These are phyloP conservation scores for Mucor saturninus DNA, from an alignment of 371 early-diverging fungal genomes.

Conservation along the genomic window DNA sequence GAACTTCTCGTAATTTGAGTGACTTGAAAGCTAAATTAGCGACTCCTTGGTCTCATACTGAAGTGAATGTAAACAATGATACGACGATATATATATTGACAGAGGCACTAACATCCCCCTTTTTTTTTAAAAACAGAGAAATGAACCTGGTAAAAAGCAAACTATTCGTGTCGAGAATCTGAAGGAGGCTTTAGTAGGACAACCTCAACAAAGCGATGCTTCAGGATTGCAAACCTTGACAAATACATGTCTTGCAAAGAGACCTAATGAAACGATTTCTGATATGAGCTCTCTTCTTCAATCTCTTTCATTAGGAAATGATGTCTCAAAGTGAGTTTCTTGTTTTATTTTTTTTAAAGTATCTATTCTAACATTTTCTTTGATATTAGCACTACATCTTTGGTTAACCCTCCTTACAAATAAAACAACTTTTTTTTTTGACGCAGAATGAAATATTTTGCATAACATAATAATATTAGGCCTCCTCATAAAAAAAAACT, in stretches of 20 bases:
- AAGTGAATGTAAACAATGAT: slow-evolving; percentile 25
- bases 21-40: slow-evolving; percentile 53
- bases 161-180: slow-evolving; percentile 57
- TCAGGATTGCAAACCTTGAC: slow-evolving; percentile 13
- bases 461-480: too few species aligned
- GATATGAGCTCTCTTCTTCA: slow-evolving; percentile 52
- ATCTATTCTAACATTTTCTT: neutral
- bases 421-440: neutral
- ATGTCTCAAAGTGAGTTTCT: slow-evolving; percentile 25
- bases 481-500: too few species aligned
- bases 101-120: neutral
- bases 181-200: slow-evolving; percentile 44
- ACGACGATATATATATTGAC: neutral
- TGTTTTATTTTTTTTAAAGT: neutral
- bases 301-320: slow-evolving; percentile 35
- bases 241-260: slow-evolving; percentile 30
- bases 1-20: slow-evolving; percentile 51
- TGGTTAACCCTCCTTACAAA: slow-evolving; percentile 39
- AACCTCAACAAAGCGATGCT: slow-evolving; percentile 1
- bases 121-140: slow-evolving; percentile 19
- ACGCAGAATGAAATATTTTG: too few species aligned
- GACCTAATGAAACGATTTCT: slow-evolving; percentile 28
- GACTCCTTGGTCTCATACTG: slow-evolving; percentile 43
- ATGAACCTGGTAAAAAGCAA: slow-evolving; percentile 30
- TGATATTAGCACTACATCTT: slow-evolving; percentile 24